These are phyloP conservation scores for Podaxis sp. DNA, from an alignment of 768 basidiomycete species.

Conservation along the genomic window DNA sequence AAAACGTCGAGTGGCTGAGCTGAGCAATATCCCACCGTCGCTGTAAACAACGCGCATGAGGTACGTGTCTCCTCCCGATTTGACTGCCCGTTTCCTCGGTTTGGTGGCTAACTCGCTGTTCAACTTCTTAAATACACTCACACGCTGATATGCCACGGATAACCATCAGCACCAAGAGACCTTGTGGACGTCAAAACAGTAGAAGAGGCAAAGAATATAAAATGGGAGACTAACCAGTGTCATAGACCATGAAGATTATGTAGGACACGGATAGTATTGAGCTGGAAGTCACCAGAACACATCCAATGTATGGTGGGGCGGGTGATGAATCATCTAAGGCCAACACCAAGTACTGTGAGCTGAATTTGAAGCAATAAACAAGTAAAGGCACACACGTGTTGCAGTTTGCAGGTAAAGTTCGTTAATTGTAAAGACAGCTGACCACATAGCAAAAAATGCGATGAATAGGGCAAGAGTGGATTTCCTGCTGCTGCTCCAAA, in stretches of 20 bases:
- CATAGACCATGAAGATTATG: slow-evolving; percentile 6
- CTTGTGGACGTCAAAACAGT: background rate
- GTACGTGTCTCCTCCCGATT: background rate
- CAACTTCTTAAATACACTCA: background rate
- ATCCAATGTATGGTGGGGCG: background rate
- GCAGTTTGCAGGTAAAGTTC: background rate
- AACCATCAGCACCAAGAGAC: background rate
- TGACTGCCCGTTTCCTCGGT: background rate
- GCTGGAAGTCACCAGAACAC: background rate
- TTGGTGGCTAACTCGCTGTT: too few relatives aligned
- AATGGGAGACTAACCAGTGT: background rate
- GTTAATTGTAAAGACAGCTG: background rate
- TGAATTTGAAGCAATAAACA: too few relatives aligned
- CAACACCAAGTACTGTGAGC: too few relatives aligned
- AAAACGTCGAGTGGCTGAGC: too few relatives aligned
- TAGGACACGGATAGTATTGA: background rate
- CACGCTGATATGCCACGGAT: slow-evolving; percentile 4
- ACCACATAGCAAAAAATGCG: background rate
- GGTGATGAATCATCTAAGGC: slow-evolving; percentile 1
- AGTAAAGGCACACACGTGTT: background rate
- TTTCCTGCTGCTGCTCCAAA: background rate
- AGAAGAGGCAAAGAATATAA: background rate
- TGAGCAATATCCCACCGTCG: background rate
- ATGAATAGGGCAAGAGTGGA: background rate
- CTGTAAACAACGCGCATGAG: slow-evolving; percentile 5